phyloP scores from a whole-genome alignment of 805 yeast species.

The Maudiozyma turicensis region DNA sequence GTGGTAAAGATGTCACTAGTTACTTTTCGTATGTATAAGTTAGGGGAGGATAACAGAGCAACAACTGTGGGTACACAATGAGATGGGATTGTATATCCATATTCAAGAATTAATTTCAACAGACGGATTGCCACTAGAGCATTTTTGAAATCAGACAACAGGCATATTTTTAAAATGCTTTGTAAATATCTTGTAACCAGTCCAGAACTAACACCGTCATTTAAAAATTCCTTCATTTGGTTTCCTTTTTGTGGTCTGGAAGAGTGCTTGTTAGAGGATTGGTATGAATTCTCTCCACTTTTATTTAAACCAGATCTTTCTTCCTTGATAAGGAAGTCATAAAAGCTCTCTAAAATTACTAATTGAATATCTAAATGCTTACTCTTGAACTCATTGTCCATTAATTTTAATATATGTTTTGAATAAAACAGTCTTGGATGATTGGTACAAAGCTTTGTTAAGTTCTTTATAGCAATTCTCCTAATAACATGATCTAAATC shows the following conservation, averaged over 20 bases:
- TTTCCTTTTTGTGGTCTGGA: constrained; percentile 33
- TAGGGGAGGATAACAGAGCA: constrained; percentile 53
- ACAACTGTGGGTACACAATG: constrained; percentile 57
- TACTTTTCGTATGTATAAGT: constrained; percentile 33
- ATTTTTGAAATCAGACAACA: constrained; percentile 35
- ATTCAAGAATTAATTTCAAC: constrained; percentile 43
- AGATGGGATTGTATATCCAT: constrained; percentile 72
- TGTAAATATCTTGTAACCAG: constrained; percentile 54
- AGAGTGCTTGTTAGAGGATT: constrained; percentile 33
- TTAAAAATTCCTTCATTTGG: constrained; percentile 34
- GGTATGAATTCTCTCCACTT: constrained; percentile 32
- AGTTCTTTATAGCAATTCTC: constrained; percentile 45
- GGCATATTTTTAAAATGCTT: constrained; percentile 40
- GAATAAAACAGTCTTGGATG: constrained; percentile 61
- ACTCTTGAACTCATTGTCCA: constrained; percentile 41
- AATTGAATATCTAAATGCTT: constrained; percentile 36
- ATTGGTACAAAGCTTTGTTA: constrained; percentile 49
- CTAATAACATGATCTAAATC: constrained; percentile 31
- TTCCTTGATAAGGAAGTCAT: constrained; percentile 48
- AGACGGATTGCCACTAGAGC: constrained; percentile 46
- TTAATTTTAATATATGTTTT: constrained; percentile 39
- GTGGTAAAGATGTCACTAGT: constrained; percentile 47
- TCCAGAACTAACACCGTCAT: constrained; percentile 68
- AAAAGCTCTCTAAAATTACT: constrained; percentile 47
- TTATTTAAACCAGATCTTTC: constrained; percentile 37